Evolutionary conservation across 805 yeast genomes (phyloP).

Genomic region (Teunomyces tritomae): DNA sequence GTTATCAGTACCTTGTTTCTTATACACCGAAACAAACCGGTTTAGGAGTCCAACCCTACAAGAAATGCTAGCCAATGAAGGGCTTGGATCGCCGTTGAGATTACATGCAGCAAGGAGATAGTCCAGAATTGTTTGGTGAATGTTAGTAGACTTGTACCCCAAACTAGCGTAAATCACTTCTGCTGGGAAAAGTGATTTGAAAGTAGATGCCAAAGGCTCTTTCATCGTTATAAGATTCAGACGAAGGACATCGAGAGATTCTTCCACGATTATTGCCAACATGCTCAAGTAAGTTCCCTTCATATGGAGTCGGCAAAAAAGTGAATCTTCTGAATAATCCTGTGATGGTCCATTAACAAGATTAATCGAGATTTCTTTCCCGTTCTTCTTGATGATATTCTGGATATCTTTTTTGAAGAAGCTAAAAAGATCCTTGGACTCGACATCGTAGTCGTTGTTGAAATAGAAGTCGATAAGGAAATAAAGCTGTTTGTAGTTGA

Average conservation of each 20-base stretch:
- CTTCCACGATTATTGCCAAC: conserved; percentile 31
- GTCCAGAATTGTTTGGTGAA: conserved; percentile 13
- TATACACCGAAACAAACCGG: conserved; percentile 18
- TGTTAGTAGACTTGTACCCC: conserved; percentile 14
- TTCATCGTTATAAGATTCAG: conserved; percentile 6
- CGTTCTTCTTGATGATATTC: conserved; percentile 15
- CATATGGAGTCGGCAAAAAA: conserved; percentile 14
- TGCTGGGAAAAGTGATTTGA: conserved; percentile 23
- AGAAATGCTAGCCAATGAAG: conserved; percentile 17
- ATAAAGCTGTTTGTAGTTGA: conserved; percentile 22
- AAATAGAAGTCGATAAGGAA: conserved; percentile 33
- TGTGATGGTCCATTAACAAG: conserved; percentile 2
- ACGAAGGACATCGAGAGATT: conserved; percentile 22
- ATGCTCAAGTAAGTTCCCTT: conserved; percentile 30
- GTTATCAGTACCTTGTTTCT: conserved; percentile 14
- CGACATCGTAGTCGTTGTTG: conserved; percentile 15
- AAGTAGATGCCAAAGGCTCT: conserved; percentile 11
- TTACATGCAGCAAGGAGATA: conserved; percentile 1
- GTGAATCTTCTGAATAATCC: conserved; percentile 14
- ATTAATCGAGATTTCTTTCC: conserved; percentile 12
- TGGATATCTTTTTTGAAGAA: conserved; percentile 26
- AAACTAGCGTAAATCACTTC: conserved; percentile 16
- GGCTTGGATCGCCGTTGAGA: conserved; percentile 2
- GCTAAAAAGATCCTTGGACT: conserved; percentile 21
- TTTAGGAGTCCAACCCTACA: conserved; percentile 23